Conservation (phyloP, 768 basidiomycete genomes). For the Auriscalpium vulgare region DNA sequence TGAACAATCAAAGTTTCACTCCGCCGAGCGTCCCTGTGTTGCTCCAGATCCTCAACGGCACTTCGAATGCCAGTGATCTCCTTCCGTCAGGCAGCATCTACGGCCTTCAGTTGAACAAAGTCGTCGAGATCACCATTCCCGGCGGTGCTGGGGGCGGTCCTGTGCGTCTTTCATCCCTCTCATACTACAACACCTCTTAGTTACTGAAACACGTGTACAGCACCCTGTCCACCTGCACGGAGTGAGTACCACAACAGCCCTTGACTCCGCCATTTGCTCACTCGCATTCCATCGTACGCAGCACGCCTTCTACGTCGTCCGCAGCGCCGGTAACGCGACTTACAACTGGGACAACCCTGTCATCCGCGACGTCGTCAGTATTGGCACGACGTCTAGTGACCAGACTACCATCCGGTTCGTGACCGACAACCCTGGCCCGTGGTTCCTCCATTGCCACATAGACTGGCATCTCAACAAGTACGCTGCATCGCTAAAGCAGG, state of each 20-base stretch:
- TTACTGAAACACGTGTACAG: background rate
- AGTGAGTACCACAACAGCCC: background rate
- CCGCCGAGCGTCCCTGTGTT: conserved; percentile 39
- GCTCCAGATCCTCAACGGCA: conserved; percentile 43
- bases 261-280: background rate
- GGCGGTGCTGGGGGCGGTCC: background rate
- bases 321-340: conserved; percentile 27
- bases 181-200: background rate
- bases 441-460: background rate
- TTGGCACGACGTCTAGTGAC: conserved; percentile 23
- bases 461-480: background rate
- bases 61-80: conserved; percentile 27
- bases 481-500: background rate
- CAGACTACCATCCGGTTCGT: conserved; percentile 51
- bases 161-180: background rate
- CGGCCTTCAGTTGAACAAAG: background rate
- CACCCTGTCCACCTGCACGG: conserved; percentile 9
- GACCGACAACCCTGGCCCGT: conserved; percentile 23
- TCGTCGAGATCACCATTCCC: background rate
- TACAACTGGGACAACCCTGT: conserved; percentile 47
- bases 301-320: conserved; percentile 38
- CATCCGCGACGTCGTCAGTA: conserved; percentile 43
- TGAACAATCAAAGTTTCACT: conserved; percentile 24
- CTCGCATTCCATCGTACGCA: background rate
- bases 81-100: conserved; percentile 18